These are phyloP conservation scores for Sequoiadendron giganteum DNA, from an alignment of 75 land plant species.

Conservation along the genomic window DNA sequence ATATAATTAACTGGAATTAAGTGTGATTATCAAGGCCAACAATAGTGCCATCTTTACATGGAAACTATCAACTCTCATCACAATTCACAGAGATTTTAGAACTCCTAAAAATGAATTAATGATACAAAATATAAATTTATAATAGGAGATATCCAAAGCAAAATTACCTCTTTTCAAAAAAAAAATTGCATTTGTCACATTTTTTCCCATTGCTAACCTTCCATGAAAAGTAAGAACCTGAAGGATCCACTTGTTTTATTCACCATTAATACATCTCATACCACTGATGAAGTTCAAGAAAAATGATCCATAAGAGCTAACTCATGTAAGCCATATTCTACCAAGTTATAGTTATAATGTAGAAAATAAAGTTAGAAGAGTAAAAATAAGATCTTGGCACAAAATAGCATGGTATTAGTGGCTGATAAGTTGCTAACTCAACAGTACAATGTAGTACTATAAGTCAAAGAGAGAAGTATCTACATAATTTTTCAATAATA, in stretches of 20 bases:
- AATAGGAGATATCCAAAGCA: not conserved
- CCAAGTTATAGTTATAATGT: not conserved
- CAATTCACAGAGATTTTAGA: not conserved
- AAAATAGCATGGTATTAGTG: too few species aligned
- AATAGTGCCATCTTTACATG: not conserved
- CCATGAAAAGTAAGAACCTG: conserved; percentile 99
- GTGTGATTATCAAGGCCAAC: not conserved
- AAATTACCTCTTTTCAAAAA: conserved; percentile 89
- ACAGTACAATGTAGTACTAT: not conserved
- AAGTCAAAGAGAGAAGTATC: not conserved
- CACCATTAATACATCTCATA: not conserved
- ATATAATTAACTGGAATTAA: not conserved
- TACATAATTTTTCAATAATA: not conserved
- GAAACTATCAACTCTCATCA: not conserved
- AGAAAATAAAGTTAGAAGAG: not conserved
- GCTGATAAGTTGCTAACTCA: too few species aligned
- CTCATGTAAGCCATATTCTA: not conserved
- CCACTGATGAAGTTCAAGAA: not conserved
- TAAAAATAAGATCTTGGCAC: too few species aligned
- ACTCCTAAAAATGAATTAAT: not conserved
- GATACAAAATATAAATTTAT: not conserved
- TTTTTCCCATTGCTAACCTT: conserved; percentile 99
- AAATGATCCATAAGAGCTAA: not conserved
- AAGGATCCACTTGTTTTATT: conserved; percentile 88
- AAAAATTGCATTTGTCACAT: conserved; percentile 98